These are phyloP conservation scores for Rosa hybrid DNA, from an alignment of 331 rosid species.

Conservation along the genomic window DNA sequence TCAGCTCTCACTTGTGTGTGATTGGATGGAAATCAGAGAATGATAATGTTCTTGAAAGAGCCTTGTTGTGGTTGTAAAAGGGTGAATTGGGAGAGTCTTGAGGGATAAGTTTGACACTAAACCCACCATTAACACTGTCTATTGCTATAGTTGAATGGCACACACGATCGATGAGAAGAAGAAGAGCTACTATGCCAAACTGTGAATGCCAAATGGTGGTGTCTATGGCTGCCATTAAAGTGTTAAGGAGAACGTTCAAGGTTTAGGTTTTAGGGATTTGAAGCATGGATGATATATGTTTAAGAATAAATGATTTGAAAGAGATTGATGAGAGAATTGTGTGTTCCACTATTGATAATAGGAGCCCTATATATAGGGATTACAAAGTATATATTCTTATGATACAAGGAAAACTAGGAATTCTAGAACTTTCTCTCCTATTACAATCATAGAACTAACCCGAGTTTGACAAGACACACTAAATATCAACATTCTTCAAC, in stretches of 20 bases:
- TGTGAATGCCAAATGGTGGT: not conserved
- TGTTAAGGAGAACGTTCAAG: not conserved
- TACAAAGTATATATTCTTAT: too few relatives aligned
- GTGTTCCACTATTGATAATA: too few relatives aligned
- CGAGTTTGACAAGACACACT: too few relatives aligned
- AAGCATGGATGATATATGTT: too few relatives aligned
- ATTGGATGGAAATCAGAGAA: not conserved
- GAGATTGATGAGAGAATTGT: too few relatives aligned
- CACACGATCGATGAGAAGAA: not conserved
- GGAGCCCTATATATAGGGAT: too few relatives aligned
- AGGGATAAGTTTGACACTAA: not conserved
- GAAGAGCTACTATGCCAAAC: not conserved
- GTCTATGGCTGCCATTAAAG: not conserved
- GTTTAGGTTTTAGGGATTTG: not conserved
- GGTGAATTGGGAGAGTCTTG: not conserved
- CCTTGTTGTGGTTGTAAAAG: not conserved
- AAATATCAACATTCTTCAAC: too few relatives aligned
- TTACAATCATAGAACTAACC: too few relatives aligned
- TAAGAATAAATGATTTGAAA: too few relatives aligned
- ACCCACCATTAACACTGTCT: not conserved
- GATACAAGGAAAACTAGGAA: too few relatives aligned
- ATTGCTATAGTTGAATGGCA: not conserved
- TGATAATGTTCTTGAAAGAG: not conserved
- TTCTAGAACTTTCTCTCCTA: too few relatives aligned
- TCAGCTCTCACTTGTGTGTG: slow-evolving; percentile 14